Base-by-base conservation (phyloP, 495 filamentous ascomycete genomes). In the Corynascus novoguineensis region DNA sequence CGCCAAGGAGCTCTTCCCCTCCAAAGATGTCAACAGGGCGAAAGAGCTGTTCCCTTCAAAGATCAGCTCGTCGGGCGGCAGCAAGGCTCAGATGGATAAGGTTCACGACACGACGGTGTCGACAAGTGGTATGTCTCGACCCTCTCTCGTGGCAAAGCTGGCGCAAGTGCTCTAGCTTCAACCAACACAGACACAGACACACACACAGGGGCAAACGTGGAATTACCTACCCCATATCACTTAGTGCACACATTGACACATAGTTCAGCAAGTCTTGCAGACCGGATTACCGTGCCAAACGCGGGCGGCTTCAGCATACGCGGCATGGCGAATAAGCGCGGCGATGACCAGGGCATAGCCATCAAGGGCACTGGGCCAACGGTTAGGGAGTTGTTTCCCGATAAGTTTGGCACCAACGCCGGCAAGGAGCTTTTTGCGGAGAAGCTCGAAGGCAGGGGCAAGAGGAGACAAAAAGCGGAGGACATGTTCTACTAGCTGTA, bases 1-100 rank as follows among this genome's bases (percentile, higher is more conserved):
- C 31, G 53, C 49, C 37, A 86, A 84, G 50, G 88, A 92, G 57
- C 79, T 91, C 5, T 87, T 92, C 68, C 86, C 87, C 0, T 75
- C 74, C 50, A 84, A 81, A 58, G 70, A 48, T 14, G 68, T 61
- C 55, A 60, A 64, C 53, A 57, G 50, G 3, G 40, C 60, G n/a
- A 88, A 86, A 57, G 88, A 93, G 59, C 78, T 91, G 3, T 88
- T 93, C 65, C 86, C 88, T 0, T 76, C 73, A 48, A 86, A 83
- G 60, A 68, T 75, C 8, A 56, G 52, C 50, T 60, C 60, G 12
- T 48, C 17, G 6, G 32, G 41, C 17, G 59, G 52, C 40, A 49
- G 68, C 61, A 63, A 67, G 67, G 60, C 75, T 58, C 54, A 69
- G 65, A 64, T 74, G 67, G 71, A 74, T 41, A 64, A 66, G 52